Evolutionary conservation across 495 filamentous ascomycete species (phyloP), one percentile per base, ranked within the genome.

Genomic region (Bombardia bombarda): DNA sequence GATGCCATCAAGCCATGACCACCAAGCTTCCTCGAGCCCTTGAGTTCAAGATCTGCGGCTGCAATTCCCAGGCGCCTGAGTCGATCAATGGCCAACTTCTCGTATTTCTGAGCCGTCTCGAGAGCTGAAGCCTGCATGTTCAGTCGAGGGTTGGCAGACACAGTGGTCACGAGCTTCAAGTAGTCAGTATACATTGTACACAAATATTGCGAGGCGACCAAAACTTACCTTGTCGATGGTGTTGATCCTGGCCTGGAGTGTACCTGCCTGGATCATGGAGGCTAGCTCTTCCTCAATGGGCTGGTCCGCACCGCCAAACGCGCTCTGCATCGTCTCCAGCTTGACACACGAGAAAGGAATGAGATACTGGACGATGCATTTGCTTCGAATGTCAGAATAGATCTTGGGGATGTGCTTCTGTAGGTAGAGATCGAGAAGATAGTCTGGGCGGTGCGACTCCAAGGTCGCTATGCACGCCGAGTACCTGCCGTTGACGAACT

Each of bases 331-430:
- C 18, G 74, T 83, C 8, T 78, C 72, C 6, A 92, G 62, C 3
- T 76, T 84, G 33, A 89, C 83, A 30, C 77, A 78, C 19, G 78
- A 87, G 59, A 87, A 92, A 1, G 87, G 86, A 19, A 86, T 69
- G 37, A 88, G 78, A 60, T 94, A 97, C 58, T 95, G 87, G 38
- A 90, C 75, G 47, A 98, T 96, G 42, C 88, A 84, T 61, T 96
- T 96, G 52, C 76, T 84, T 47, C 93, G 77, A 53, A 98, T 84
- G 34, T 69, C 62, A 17, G 71, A 65, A 64, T 85, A 88, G 20
- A 98, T 66, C 4, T 67, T 66, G n/a, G 67, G 50, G 16, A 94
- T 67, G 39, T 92, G 85, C 38, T 72, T 78, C 34, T 89, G 83
- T 4, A 98, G 75, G 58, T 96, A 82, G 25, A 96, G 67, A 54